Evolutionary conservation across 1,284 basidiomycete species (phyloP), one percentile per base, ranked within the genome.

Genomic region (Ceratobasidium sp.): DNA sequence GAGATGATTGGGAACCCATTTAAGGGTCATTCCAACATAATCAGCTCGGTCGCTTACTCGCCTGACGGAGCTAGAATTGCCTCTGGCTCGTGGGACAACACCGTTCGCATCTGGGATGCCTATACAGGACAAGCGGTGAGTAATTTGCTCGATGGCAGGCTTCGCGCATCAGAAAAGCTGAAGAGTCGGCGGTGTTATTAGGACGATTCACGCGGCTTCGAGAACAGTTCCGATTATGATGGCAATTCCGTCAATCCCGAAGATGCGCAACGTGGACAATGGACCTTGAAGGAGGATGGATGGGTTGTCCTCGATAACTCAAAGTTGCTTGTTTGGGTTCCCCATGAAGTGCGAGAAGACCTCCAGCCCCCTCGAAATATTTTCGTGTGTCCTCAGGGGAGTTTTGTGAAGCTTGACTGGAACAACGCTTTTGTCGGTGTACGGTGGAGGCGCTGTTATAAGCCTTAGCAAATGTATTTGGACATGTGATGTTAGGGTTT

Each of bases 21-120:
- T 15, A 29, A 29, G 22, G 56, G 29, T 17, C 56, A 59, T 29
- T 32, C 56, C 13, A 22, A 19, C 5, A 15, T 37, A 25, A 17
- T 59, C 56, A 59, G 15, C n/a, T 22, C 29, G 15, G 34, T 59
- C 22, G 22, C 56, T 9, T 59, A 15, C 56, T 15, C 56, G 25
- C 34, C 29, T 59, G 25, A 59, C 56, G 56, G 56, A n/a, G 15
- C 56, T 1, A 15, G 22, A 19, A 59, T 59, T 17, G 56, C 56
- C 29, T 59, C 56, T 17, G 56, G 56, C 56, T 59, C 56, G 17
- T 15, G 15, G 34, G 56, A 59, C 34, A 59, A 22, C 6, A 59
- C 56, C 29, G n/a, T 59, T 37, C 56, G 56, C 29, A 59, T 59
- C 15, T 59, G 56, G 56, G 56, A 59, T 29, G 34, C 22, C 17